A percentile compares a stretch with the other conserved stretches of the same genome.
phyloP scores from a whole-genome alignment of 768 basidiomycete species.

The Panaeolus cyanescens region DNA sequence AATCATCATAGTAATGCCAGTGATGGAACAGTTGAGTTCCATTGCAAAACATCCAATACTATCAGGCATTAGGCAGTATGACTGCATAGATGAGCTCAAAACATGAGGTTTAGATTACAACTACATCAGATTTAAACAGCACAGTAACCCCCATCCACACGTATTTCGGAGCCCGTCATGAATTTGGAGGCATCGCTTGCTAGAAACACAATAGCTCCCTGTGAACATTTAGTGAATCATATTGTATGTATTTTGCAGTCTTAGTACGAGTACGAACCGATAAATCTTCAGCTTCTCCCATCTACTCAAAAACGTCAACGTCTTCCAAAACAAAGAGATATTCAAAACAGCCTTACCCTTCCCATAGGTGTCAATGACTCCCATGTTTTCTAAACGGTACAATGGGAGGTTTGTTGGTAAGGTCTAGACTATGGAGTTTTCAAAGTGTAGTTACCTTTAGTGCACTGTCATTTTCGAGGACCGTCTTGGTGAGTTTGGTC shows the following conservation, averaged over 20 bases:
- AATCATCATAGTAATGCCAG: no score
- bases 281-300: slow-evolving; percentile 93
- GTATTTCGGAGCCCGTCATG: slow-evolving; percentile 84
- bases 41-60: no score
- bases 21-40: no score
- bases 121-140: slow-evolving; percentile 41
- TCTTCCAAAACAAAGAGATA: not conserved
- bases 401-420: not conserved
- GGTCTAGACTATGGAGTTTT: not conserved
- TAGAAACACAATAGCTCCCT: slow-evolving; percentile 90
- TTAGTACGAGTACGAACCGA: slow-evolving; percentile 63
- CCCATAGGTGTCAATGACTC: slow-evolving; percentile 86
- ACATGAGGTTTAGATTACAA: slow-evolving; percentile 3
- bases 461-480: slow-evolving; percentile 73
- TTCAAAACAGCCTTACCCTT: slow-evolving; percentile 50
- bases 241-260: no score
- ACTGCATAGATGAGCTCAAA: no score
- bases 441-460: slow-evolving; percentile 56
- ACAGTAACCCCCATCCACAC: slow-evolving; percentile 91
- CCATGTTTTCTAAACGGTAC: slow-evolving; percentile 69
- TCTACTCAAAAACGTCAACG: slow-evolving; percentile 39
- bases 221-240: slow-evolving; percentile 10
- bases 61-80: no score
- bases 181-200: slow-evolving; percentile 89
- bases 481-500: slow-evolving; percentile 84